Conservation (phyloP, 257 asterid genomes). For the Fraxinus quadrangulata region DNA sequence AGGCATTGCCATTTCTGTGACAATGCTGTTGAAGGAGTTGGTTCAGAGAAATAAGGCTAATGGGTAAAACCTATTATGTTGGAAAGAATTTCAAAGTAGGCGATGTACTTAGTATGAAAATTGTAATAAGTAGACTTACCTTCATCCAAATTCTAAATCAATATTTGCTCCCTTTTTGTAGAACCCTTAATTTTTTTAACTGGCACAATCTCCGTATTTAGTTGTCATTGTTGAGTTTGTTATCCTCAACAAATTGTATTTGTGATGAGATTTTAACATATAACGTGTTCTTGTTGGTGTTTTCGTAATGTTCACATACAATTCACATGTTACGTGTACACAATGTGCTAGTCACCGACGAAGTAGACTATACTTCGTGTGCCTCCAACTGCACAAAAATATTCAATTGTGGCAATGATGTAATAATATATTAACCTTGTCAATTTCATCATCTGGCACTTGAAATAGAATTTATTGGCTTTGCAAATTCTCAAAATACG, state of each 20-base stretch:
- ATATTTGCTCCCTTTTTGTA: neutral
- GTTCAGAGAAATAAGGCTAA: neutral
- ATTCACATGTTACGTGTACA: neutral
- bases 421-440: no score
- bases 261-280: no score
- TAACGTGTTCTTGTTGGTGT: no score
- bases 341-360: constrained; percentile 30
- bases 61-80: constrained; percentile 30
- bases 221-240: neutral
- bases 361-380: constrained; percentile 28
- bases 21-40: neutral
- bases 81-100: constrained; percentile 33
- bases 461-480: no score
- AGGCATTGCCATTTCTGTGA: neutral
- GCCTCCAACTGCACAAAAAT: constrained; percentile 16
- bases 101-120: constrained; percentile 26
- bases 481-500: no score
- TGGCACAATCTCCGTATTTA: neutral
- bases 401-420: constrained; percentile 23
- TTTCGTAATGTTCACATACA: constrained; percentile 33
- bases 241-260: no score
- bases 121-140: no score
- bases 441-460: no score
- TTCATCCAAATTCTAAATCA: no score
- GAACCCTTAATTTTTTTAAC: neutral